Conservation (phyloP, 192 early-diverging fungal genomes). For the Powellomyces hirtus region DNA sequence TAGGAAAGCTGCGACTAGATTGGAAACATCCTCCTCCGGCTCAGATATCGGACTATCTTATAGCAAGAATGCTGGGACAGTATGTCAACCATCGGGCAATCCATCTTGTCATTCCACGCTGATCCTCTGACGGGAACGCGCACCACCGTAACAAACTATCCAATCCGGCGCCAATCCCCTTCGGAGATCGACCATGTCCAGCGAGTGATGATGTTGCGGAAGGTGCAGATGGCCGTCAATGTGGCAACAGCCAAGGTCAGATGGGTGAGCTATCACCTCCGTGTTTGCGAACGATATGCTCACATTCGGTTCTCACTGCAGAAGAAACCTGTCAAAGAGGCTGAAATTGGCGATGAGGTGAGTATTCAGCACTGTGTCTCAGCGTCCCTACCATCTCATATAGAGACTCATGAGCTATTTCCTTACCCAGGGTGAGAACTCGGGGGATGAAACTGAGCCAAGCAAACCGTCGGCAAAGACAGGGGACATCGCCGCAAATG, state of each 20-base stretch:
- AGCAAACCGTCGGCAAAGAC: neutral
- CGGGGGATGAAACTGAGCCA: constrained; percentile 5
- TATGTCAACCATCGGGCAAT: constrained; percentile 49
- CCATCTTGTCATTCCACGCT: constrained; percentile 44
- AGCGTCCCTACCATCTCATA: no score
- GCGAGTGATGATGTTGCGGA: constrained; percentile 37
- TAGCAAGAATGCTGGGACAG: constrained; percentile 56
- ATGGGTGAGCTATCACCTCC: no score
- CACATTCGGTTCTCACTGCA: no score
- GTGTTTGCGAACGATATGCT: no score
- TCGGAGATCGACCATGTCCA: constrained; percentile 30
- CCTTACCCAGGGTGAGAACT: no score
- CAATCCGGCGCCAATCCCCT: constrained; percentile 34
- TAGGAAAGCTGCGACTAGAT: neutral
- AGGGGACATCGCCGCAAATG: neutral
- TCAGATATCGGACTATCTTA: no score
- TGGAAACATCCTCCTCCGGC: neutral
- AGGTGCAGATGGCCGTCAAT: constrained; percentile 28
- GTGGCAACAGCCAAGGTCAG: constrained; percentile 8
- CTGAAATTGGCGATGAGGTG: constrained; percentile 9
- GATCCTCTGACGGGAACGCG: constrained; percentile 37
- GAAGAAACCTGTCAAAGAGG: constrained; percentile 2
- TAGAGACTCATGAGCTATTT: no score
- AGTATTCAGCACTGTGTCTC: neutral
- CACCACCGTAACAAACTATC: constrained; percentile 48